Percentiles rank a stretch among this genome's conserved stretches.
These are phyloP conservation scores for Fusarium hostae DNA, from an alignment of 2,329 filamentous ascomycete genomes.

Conservation along the genomic window DNA sequence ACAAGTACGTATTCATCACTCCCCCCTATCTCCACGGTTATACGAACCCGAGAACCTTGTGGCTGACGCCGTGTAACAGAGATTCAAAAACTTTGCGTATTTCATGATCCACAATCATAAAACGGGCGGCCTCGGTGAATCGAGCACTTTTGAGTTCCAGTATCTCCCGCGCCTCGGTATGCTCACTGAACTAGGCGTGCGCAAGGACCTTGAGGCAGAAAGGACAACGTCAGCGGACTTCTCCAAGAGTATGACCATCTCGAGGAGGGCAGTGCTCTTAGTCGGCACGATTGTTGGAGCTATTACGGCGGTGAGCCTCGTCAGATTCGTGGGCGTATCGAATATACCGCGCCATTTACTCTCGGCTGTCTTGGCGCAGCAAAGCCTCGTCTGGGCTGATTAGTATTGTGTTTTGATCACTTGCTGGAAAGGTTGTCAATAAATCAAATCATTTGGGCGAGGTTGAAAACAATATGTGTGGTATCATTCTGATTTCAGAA, in stretches of 20 bases:
- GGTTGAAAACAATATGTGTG: neutral
- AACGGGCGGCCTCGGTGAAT: conserved; percentile 68
- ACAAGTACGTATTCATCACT: conserved; percentile 37
- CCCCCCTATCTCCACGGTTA: neutral
- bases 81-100: conserved; percentile 43
- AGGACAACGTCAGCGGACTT: neutral
- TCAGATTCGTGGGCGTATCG: conserved; percentile 27
- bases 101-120: conserved; percentile 72
- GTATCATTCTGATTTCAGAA: conserved; percentile 16
- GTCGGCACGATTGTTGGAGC: conserved; percentile 21
- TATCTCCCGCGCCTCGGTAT: conserved; percentile 65
- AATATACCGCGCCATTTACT: conserved; percentile 32
- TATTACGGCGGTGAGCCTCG: conserved; percentile 28
- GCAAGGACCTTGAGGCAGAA: neutral
- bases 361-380: conserved; percentile 37
- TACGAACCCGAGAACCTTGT: neutral
- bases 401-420: neutral
- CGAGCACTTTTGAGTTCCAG: conserved; percentile 76
- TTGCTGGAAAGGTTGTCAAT: neutral
- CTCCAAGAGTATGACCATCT: conserved; percentile 3
- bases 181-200: conserved; percentile 49
- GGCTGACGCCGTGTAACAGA: conserved; percentile 38
- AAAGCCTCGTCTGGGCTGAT: conserved; percentile 28
- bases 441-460: neutral
- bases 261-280: conserved; percentile 37